Conservation (phyloP, 352 stramenopile genomes). For the Phytopythium sindhum region DNA sequence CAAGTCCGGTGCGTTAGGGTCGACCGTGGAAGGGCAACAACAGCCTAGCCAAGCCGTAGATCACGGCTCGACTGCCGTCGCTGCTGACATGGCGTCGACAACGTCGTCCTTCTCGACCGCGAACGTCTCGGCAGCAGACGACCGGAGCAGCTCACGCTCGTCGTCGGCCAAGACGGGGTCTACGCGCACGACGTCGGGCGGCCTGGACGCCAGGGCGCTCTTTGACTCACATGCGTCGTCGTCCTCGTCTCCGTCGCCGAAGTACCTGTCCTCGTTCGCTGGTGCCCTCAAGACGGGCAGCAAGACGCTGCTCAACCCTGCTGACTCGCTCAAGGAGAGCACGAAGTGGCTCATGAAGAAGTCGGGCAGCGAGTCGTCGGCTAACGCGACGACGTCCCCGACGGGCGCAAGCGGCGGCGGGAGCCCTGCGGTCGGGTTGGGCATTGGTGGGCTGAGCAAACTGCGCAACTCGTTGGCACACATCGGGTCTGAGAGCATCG, state of each 20-base stretch:
- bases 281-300: slow-evolving; percentile 62
- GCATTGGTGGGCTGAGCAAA: slow-evolving; percentile 34
- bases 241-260: background rate
- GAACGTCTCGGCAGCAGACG: background rate
- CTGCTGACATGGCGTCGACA: background rate
- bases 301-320: slow-evolving; percentile 65
- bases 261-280: slow-evolving; percentile 69
- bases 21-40: background rate
- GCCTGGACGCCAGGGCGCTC: slow-evolving; percentile 34
- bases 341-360: slow-evolving; percentile 83
- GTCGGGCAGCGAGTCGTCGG: slow-evolving; percentile 15
- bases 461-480: slow-evolving; percentile 52
- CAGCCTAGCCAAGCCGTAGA: background rate
- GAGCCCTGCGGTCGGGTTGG: slow-evolving; percentile 25
- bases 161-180: background rate
- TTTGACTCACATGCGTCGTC: slow-evolving; percentile 25
- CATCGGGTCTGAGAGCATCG: slow-evolving; percentile 67
- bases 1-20: background rate
- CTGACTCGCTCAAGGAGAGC: slow-evolving; percentile 50
- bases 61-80: background rate
- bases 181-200: slow-evolving; percentile 4
- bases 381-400: slow-evolving; percentile 2
- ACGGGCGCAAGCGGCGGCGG: slow-evolving; percentile 1
- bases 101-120: background rate
- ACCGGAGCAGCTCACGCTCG: slow-evolving; percentile 1